Evolutionary conservation across 768 basidiomycete species (phyloP), one percentile per base, ranked within the genome.

Genomic region (Exidia glandulosa): DNA sequence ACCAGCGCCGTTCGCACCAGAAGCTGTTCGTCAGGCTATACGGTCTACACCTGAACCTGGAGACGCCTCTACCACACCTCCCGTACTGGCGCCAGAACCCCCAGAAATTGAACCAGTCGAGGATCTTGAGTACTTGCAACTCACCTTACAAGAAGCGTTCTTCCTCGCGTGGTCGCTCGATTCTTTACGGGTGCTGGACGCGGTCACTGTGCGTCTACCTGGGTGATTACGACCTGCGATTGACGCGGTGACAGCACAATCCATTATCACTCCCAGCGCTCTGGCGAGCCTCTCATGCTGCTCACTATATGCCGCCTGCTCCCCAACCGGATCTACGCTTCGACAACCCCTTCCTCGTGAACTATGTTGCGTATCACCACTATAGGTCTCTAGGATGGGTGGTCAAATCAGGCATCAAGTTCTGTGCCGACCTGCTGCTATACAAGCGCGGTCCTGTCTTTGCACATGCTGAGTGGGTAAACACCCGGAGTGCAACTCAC

Each of bases 341-440:
- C 57, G 95, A 98, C 73, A 95, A 94, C 69, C 94, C 94, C 0
- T 94, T 97, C 74, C 74, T 99, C 29, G 77, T 98, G 41, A 81
- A 90, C 66, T 99, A 97, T 66, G 84, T 86, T 56, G 84, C 83
- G 2, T 96, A 94, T 67, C 95, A 98, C 70, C 94, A 98, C 71
- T 98, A 89, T 68, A 84, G 95, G 16, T 93, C 94, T 3, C 79
- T 98, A 7, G 96, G 96, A 29, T 99, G 95, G 96, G 90, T 97
- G 23, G 86, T 96, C 63, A 92, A 94, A 72, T 84, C 85, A 31
- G 96, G 96, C 1, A 85, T 96, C 77, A 99, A 99, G 72, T 99
- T 99, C 72, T 97, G 94, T 66, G 88, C 88, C 37, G 96, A 99
- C 67, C 94, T 88, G 73, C 80, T 99, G 12, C 73, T 98, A 30